phyloP scores from a whole-genome alignment of 106 monocot genomes.

The Alisma plantagoaquatica region DNA sequence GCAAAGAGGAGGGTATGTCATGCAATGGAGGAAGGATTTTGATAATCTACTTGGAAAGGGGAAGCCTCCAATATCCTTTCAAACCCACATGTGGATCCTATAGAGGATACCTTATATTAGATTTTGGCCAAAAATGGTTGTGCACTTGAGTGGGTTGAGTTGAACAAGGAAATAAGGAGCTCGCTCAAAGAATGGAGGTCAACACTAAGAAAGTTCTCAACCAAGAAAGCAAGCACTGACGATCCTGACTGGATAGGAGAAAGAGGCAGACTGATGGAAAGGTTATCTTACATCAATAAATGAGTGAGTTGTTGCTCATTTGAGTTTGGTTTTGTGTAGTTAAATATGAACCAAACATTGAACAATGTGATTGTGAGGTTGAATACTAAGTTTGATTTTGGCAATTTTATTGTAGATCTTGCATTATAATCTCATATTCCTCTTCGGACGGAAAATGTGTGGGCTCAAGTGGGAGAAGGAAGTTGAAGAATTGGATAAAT shows the following conservation, averaged over 20 bases:
- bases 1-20: conserved; percentile 90
- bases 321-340: background rate
- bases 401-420: conserved; percentile 81
- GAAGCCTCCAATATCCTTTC: conserved; percentile 60
- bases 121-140: conserved; percentile 85
- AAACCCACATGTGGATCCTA: conserved; percentile 87
- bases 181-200: conserved; percentile 47
- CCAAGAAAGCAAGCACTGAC: conserved; percentile 8
- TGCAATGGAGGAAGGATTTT: conserved; percentile 97
- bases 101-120: conserved; percentile 84
- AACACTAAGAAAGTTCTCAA: conserved; percentile 45
- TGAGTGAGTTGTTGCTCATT: conserved; percentile 28
- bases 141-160: conserved; percentile 91
- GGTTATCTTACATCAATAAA: conserved; percentile 59
- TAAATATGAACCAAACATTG: background rate
- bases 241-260: conserved; percentile 30
- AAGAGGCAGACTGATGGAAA: conserved; percentile 31
- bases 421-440: conserved; percentile 84
- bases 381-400: background rate
- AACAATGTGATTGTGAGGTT: background rate
- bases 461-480: conserved; percentile 98
- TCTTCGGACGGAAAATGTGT: conserved; percentile 85
- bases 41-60: conserved; percentile 94
- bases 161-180: conserved; percentile 84
- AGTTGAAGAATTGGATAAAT: conserved; percentile 13